These are phyloP conservation scores for Chrysanthemum seticuspe DNA, from an alignment of 129 eudicot species.

Conservation along the genomic window DNA sequence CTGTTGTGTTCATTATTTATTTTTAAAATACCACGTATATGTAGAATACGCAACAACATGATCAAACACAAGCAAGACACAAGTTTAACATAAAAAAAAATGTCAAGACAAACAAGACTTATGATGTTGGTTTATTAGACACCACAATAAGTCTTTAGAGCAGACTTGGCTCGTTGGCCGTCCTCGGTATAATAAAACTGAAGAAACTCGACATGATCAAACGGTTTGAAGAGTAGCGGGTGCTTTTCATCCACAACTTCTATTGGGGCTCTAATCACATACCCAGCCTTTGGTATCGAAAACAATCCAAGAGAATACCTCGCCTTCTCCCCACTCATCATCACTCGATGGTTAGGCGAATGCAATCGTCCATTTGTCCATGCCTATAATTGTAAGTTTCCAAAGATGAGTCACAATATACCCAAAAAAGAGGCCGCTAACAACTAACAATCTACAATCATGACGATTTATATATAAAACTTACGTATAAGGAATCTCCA, in stretches of 20 bases:
- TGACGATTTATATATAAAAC: background rate
- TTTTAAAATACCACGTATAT: too few relatives aligned
- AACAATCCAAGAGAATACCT: slow-evolving; percentile 55
- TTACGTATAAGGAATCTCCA: background rate
- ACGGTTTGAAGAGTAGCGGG: slow-evolving; percentile 14
- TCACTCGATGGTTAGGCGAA: slow-evolving; percentile 51
- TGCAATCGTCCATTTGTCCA: slow-evolving; percentile 65
- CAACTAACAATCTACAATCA: too few relatives aligned
- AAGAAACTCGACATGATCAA: slow-evolving; percentile 52
- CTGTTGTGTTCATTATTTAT: too few relatives aligned
- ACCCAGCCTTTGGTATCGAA: slow-evolving; percentile 47
- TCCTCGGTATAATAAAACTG: slow-evolving; percentile 50
- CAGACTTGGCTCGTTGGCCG: slow-evolving; percentile 38
- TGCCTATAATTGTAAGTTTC: slow-evolving; percentile 37
- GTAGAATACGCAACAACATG: too few relatives aligned
- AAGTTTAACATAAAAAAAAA: too few relatives aligned
- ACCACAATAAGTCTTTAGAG: slow-evolving; percentile 60
- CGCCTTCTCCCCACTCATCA: slow-evolving; percentile 43
- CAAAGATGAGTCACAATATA: too few relatives aligned
- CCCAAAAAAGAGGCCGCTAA: too few relatives aligned
- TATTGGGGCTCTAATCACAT: slow-evolving; percentile 42
- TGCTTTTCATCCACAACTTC: slow-evolving; percentile 55
- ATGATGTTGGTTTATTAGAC: background rate
- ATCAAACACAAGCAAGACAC: too few relatives aligned
- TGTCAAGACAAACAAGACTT: too few relatives aligned